Percentiles rank a stretch among this genome's conserved stretches.
Conservation (phyloP, 129 eudicot genomes). For the Smallanthus sonchifolius region DNA sequence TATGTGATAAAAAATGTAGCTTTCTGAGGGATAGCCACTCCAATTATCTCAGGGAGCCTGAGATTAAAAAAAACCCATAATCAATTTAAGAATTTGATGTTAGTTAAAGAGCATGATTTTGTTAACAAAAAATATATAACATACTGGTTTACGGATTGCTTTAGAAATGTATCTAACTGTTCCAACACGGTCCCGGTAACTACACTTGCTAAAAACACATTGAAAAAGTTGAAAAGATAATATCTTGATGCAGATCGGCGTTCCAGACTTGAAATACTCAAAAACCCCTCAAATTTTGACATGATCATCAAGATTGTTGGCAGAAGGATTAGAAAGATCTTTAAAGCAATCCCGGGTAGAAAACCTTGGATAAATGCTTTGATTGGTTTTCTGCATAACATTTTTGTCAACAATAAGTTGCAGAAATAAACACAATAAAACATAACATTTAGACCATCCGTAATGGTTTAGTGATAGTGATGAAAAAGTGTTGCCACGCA, state of each 20-base stretch:
- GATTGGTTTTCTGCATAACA: constrained; percentile 52
- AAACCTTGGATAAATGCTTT: constrained; percentile 84
- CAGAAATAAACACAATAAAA: background rate
- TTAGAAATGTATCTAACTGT: constrained; percentile 63
- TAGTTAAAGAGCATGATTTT: background rate
- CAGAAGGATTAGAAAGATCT: constrained; percentile 79
- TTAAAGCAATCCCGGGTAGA: constrained; percentile 86
- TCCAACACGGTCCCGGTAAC: constrained; percentile 79
- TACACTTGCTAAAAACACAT: constrained; percentile 80
- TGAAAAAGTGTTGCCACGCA: no score
- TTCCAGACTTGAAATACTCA: constrained; percentile 67
- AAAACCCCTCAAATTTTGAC: constrained; percentile 90
- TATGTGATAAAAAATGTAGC: constrained; percentile 96
- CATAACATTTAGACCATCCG: background rate
- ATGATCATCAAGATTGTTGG: constrained; percentile 87
- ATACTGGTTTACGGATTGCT: constrained; percentile 68
- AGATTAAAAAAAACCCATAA: background rate
- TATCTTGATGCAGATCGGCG: constrained; percentile 85
- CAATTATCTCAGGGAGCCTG: constrained; percentile 70
- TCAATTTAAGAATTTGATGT: background rate
- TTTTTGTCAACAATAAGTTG: background rate
- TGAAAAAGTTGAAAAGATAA: constrained; percentile 75
- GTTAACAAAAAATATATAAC: constrained; percentile 12
- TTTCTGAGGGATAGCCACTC: constrained; percentile 88
- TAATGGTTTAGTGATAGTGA: no score